phyloP scores from a whole-genome alignment of 2,329 filamentous ascomycete species.

The Cordyceps tenuipes region DNA sequence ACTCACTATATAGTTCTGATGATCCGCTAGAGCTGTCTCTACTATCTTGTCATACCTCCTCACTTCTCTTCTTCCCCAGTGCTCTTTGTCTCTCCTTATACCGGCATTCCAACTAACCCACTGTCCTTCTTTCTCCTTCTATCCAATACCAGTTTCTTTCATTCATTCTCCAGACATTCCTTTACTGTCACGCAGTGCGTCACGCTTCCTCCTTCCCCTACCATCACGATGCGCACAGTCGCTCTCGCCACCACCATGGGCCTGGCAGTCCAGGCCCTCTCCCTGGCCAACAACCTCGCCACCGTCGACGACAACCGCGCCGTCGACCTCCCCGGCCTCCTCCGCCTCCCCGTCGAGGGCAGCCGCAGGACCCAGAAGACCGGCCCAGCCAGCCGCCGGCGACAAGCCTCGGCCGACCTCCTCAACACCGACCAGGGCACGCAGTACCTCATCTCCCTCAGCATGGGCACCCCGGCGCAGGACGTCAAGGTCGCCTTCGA shows the following conservation, averaged over 20 bases:
- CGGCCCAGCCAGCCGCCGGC: neutral
- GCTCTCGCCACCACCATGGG: constrained; percentile 1
- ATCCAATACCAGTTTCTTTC: neutral
- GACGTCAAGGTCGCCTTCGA: constrained; percentile 47
- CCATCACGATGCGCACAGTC: neutral
- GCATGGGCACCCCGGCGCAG: constrained; percentile 47
- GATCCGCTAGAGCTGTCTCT: neutral
- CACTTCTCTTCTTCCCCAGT: neutral
- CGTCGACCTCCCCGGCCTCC: constrained; percentile 8
- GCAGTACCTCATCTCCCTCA: constrained; percentile 22
- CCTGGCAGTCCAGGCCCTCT: neutral
- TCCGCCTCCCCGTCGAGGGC: constrained; percentile 8
- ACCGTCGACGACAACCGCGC: constrained; percentile 19
- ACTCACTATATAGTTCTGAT: neutral
- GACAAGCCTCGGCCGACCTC: constrained; percentile 2
- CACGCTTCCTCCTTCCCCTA: neutral
- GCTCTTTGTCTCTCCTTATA: neutral
- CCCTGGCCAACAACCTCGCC: constrained; percentile 2
- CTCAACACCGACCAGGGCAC: neutral
- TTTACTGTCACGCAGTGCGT: neutral
- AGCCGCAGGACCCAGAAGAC: neutral
- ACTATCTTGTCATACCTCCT: neutral
- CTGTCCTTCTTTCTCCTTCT: constrained; percentile 1
- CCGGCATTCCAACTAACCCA: neutral
- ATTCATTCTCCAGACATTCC: constrained; percentile 2